phyloP scores from a whole-genome alignment of 2,329 filamentous ascomycete genomes.

The Sporothrix protearum region DNA sequence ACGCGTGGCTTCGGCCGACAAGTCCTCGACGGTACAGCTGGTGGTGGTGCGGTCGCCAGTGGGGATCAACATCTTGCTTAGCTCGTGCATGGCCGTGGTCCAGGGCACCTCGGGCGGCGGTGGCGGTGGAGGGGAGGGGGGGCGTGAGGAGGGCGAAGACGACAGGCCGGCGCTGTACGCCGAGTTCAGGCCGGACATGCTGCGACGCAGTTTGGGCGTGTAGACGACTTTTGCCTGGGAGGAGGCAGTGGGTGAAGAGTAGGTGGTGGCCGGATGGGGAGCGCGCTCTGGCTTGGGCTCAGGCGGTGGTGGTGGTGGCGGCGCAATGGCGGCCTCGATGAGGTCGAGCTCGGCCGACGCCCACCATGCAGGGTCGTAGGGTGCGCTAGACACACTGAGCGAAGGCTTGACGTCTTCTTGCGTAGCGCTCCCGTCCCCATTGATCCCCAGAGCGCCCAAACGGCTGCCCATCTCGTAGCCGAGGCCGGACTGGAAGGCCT shows the following conservation, averaged over 20 bases:
- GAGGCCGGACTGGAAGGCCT: slow-evolving; percentile 42
- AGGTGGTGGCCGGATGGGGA: slow-evolving; percentile 62
- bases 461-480: slow-evolving; percentile 53
- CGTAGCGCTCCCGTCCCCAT: background rate
- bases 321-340: slow-evolving; percentile 59
- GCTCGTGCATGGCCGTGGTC: slow-evolving; percentile 76
- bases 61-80: slow-evolving; percentile 80
- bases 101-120: slow-evolving; percentile 81
- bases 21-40: slow-evolving; percentile 74
- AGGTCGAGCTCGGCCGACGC: slow-evolving; percentile 60
- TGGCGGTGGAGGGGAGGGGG: slow-evolving; percentile 53
- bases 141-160: slow-evolving; percentile 32
- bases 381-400: background rate
- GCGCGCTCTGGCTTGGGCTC: slow-evolving; percentile 53
- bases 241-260: slow-evolving; percentile 82
- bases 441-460: slow-evolving; percentile 1
- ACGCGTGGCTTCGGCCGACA: slow-evolving; percentile 65
- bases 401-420: background rate
- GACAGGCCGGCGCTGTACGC: slow-evolving; percentile 29
- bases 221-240: slow-evolving; percentile 78
- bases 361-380: slow-evolving; percentile 73
- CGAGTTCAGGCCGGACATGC: slow-evolving; percentile 53
- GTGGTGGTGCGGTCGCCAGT: slow-evolving; percentile 62
- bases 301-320: slow-evolving; percentile 43
- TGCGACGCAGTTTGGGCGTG: slow-evolving; percentile 62